These are phyloP conservation scores for Macrolepiota albuminosa DNA, from an alignment of 768 basidiomycete species.

Conservation along the genomic window DNA sequence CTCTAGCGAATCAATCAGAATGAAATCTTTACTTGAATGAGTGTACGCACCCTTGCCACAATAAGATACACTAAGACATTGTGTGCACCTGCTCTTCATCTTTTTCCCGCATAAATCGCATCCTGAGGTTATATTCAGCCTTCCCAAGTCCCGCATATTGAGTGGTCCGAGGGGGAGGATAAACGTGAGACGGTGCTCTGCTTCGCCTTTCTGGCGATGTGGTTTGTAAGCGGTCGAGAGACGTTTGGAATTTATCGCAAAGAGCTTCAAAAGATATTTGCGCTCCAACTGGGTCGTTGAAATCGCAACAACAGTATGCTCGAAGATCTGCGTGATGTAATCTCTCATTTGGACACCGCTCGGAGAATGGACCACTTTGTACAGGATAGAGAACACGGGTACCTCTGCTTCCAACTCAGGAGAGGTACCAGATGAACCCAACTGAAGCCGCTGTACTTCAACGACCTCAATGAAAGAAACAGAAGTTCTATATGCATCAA, in stretches of 20 bases:
- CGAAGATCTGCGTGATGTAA: conserved; percentile 10
- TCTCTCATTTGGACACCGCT: conserved; percentile 13
- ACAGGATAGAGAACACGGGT: conserved; percentile 23
- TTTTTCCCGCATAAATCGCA: conserved; percentile 36
- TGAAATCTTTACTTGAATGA: no score
- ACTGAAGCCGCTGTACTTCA: conserved; percentile 11
- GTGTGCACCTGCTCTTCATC: conserved; percentile 26
- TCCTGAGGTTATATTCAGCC: conserved; percentile 27
- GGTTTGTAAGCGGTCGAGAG: conserved; percentile 23
- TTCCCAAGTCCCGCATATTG: conserved; percentile 30
- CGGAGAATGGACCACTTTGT: conserved; percentile 20
- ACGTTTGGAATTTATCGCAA: conserved; percentile 26
- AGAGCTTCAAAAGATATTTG: conserved; percentile 25
- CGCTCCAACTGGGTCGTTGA: conserved; percentile 26
- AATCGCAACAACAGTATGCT: conserved; percentile 3
- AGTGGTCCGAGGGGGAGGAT: conserved; percentile 33
- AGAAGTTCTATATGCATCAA: not conserved
- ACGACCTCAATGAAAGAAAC: conserved; percentile 17
- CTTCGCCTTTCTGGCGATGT: conserved; percentile 15
- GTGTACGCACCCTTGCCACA: conserved; percentile 30
- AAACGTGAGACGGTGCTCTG: conserved; percentile 24
- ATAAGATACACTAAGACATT: conserved; percentile 30
- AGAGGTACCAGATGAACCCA: not conserved
- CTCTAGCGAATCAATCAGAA: conserved; percentile 17
- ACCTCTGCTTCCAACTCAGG: conserved; percentile 15